A percentile compares a stretch with the other conserved stretches of the same genome.
These are phyloP conservation scores for Trichosporon coremiiforme DNA, from an alignment of 1,284 basidiomycete species.

Conservation along the genomic window DNA sequence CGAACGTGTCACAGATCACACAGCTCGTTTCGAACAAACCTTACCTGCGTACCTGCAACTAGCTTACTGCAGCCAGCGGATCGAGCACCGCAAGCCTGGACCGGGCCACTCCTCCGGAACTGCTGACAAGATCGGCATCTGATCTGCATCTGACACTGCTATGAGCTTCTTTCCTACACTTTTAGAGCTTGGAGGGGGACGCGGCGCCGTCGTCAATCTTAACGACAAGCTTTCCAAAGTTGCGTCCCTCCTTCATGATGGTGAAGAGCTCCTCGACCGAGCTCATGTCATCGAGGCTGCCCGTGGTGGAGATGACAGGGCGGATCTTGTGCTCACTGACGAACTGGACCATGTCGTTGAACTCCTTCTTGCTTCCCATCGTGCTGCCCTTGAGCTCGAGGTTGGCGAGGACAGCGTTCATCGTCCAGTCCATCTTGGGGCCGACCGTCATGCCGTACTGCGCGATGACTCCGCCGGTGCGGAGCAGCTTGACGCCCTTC, in stretches of 20 bases:
- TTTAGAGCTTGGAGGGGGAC: conserved; percentile 25
- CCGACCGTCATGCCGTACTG: conserved; percentile 34
- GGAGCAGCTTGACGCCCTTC: conserved; percentile 26
- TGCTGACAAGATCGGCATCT: not conserved
- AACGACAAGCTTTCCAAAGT: conserved; percentile 33
- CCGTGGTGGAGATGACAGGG: conserved; percentile 23
- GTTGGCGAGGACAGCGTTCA: conserved; percentile 32
- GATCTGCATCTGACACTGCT: not conserved
- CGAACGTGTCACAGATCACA: too few species aligned
- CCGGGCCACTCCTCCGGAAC: too few species aligned
- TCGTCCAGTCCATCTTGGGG: conserved; percentile 33
- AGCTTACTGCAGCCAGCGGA: not conserved
- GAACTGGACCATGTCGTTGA: conserved; percentile 29
- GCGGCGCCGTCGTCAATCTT: conserved; percentile 24
- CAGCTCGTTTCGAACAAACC: too few species aligned
- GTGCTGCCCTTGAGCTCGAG: conserved; percentile 29
- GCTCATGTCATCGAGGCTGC: conserved; percentile 24
- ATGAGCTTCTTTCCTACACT: not conserved
- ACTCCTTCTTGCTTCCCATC: conserved; percentile 31
- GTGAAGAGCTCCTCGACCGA: conserved; percentile 27
- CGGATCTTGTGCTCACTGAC: conserved; percentile 28
- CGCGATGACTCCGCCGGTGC: conserved; percentile 30
- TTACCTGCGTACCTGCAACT: too few species aligned
- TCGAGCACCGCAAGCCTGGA: not conserved
- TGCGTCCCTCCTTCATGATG: conserved; percentile 26